Evolutionary conservation across 192 early-diverging fungal species (phyloP).

Genomic region (Kickxella alabastrina): DNA sequence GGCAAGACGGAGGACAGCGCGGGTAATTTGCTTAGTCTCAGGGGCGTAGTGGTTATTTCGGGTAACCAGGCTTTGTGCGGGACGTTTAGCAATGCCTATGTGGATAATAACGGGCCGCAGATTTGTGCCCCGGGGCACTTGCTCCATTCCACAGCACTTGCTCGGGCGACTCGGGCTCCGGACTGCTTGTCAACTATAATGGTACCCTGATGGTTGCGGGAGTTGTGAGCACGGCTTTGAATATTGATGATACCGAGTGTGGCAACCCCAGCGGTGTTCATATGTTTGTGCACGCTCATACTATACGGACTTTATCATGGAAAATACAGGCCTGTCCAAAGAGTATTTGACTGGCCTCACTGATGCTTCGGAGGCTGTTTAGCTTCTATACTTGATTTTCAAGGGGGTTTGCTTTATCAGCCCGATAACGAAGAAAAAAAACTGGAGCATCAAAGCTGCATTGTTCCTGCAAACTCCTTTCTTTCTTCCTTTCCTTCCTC

Average conservation of each 20-base stretch:
- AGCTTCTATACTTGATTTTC: no score
- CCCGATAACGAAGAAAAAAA: no score
- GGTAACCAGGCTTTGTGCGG: slow-evolving; percentile 14
- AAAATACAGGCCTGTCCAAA: slow-evolving; percentile 5
- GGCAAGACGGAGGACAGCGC: slow-evolving; percentile 30
- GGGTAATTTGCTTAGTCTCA: slow-evolving; percentile 8
- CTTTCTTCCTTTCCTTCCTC: no score
- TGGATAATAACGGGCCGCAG: slow-evolving; percentile 21
- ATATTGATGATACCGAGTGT: slow-evolving; percentile 3
- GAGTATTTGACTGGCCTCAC: neutral
- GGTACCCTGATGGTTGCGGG: neutral
- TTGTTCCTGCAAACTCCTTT: no score
- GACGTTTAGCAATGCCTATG: slow-evolving; percentile 6
- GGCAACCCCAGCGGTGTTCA: slow-evolving; percentile 3
- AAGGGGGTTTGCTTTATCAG: no score
- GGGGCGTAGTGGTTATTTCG: slow-evolving; percentile 18
- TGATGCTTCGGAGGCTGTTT: neutral
- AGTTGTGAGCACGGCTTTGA: slow-evolving; percentile 7
- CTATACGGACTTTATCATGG: slow-evolving; percentile 12
- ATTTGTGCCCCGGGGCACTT: slow-evolving; percentile 24
- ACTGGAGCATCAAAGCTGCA: no score
- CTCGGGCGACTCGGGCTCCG: slow-evolving; percentile 14
- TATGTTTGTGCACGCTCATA: slow-evolving; percentile 3
- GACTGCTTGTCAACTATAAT: neutral
- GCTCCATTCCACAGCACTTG: slow-evolving; percentile 3